Base-by-base conservation (phyloP, 1,284 basidiomycete genomes). In the Tilletia setariae region DNA sequence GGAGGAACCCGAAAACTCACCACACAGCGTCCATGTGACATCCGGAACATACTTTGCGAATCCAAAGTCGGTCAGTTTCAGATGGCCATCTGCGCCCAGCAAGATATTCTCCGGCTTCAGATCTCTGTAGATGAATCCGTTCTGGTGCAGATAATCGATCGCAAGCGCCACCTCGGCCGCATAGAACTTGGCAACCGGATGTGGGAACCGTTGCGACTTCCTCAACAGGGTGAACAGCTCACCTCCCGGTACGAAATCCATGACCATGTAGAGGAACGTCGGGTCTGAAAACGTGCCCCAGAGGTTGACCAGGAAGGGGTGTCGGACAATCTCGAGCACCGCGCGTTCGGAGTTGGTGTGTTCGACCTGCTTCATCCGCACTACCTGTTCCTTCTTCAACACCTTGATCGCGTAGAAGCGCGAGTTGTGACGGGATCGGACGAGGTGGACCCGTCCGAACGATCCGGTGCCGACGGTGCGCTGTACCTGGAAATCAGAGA, bases 181-280 rank as follows among this genome's bases (percentile, higher is more conserved):
- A 78, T 98, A 99, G 84, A 99, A 99, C 83, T 98, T 98, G 35
- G 96, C 95, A 2, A 98, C 96, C 1, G 94, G 93, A 77, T 97
- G 94, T 0, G 96, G 95, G 85, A 99, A 99, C 46, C 95, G 88
- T 91, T 97, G 84, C 21, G 70, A 72, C 61, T 81, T 79, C 13
- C 80, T 67, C 11, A 82, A 70, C 13, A 81, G 78, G n/a, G 79
- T 80, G 82, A 98, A 99, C 7, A 99, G 86, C 84, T 99, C 95
- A 21, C 95, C 95, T 23, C 95, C 95, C 0, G 94, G 93, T 2
- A 98, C 95, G 82, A 97, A 99, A 84, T 98, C 96, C 95, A 98
- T 98, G 68, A 98, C 94, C 94, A 99, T 97, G 86, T 96, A 99
- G 15, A 98, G 85, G 82, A 97, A 98, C 59, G 91, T 87, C 11